Evolutionary conservation across 2,329 filamentous ascomycete genomes (phyloP).

Genomic region (Orbilia ellipsospora): DNA sequence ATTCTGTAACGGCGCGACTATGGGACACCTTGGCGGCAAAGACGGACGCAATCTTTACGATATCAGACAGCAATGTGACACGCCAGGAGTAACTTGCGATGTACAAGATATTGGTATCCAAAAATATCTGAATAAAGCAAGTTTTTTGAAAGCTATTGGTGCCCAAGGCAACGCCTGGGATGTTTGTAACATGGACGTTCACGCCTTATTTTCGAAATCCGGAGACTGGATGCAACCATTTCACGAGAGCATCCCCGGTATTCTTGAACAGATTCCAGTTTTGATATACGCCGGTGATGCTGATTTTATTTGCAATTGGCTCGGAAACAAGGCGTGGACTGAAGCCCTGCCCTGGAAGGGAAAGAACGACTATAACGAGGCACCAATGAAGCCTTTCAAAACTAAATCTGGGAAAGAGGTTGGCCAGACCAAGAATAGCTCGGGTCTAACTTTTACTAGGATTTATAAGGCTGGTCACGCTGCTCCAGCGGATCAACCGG

Average conservation of each 20-base stretch:
- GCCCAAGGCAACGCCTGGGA: constrained; percentile 89
- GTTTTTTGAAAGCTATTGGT: constrained; percentile 87
- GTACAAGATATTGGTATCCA: constrained; percentile 86
- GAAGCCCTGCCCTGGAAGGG: constrained; percentile 93
- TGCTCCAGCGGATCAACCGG: constrained; percentile 96
- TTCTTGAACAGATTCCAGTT: constrained; percentile 91
- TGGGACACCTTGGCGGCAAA: constrained; percentile 93
- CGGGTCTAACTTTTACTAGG: constrained; percentile 94
- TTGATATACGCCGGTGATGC: constrained; percentile 92
- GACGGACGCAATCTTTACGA: constrained; percentile 96
- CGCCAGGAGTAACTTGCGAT: constrained; percentile 88
- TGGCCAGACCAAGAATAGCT: constrained; percentile 83
- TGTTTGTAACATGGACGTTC: constrained; percentile 98
- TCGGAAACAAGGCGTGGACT: constrained; percentile 95
- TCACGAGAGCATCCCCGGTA: constrained; percentile 84
- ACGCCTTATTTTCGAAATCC: constrained; percentile 96
- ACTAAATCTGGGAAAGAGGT: constrained; percentile 69
- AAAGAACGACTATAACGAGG: constrained; percentile 80
- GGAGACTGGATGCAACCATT: constrained; percentile 99
- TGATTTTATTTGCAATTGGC: constrained; percentile 96
- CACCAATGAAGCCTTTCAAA: constrained; percentile 76
- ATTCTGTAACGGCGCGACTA: constrained; percentile 97
- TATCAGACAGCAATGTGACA: constrained; percentile 87
- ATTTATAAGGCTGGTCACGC: constrained; percentile 93
- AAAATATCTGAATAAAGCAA: constrained; percentile 83